These are phyloP conservation scores for Fraxinus velutina DNA, from an alignment of 305 asterid species.

Conservation along the genomic window DNA sequence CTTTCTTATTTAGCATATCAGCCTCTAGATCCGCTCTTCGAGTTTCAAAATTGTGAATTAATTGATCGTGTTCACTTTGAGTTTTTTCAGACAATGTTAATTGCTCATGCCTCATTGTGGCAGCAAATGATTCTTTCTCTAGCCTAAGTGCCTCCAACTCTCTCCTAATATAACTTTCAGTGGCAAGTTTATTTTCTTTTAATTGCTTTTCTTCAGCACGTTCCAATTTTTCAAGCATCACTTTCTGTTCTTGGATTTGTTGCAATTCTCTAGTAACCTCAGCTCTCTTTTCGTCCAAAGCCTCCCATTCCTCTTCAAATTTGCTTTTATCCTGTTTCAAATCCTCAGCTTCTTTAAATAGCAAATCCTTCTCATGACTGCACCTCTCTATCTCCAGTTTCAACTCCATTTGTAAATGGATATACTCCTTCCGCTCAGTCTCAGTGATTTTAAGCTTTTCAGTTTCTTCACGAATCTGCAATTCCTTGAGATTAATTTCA, in stretches of 20 bases:
- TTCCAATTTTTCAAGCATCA: slow-evolving; percentile 40
- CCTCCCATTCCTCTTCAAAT: slow-evolving; percentile 89
- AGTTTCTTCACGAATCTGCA: slow-evolving; percentile 44
- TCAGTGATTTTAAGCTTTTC: slow-evolving; percentile 52
- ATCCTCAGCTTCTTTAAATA: slow-evolving; percentile 58
- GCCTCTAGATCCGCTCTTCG: slow-evolving; percentile 59
- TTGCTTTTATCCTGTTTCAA: slow-evolving; percentile 63
- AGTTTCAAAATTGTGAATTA: slow-evolving; percentile 55
- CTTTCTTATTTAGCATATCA: slow-evolving; percentile 56
- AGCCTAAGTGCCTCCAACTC: slow-evolving; percentile 65
- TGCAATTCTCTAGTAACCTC: slow-evolving; percentile 39
- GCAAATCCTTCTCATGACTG: slow-evolving; percentile 46
- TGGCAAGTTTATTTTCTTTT: slow-evolving; percentile 49
- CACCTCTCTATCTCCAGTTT: slow-evolving; percentile 68
- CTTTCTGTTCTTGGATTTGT: slow-evolving; percentile 50
- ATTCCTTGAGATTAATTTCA: slow-evolving; percentile 48
- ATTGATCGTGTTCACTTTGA: slow-evolving; percentile 41
- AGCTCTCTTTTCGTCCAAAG: slow-evolving; percentile 67
- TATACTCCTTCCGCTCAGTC: slow-evolving; percentile 57
- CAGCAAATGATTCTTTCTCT: slow-evolving; percentile 72
- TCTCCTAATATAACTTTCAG: slow-evolving; percentile 48
- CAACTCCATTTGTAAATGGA: slow-evolving; percentile 51
- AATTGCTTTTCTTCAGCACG: slow-evolving; percentile 45
- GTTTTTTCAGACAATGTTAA: slow-evolving; percentile 48
- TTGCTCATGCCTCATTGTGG: slow-evolving; percentile 59